These are phyloP conservation scores for Neoboletus magnificus DNA, from an alignment of 768 basidiomycete genomes.

Conservation along the genomic window DNA sequence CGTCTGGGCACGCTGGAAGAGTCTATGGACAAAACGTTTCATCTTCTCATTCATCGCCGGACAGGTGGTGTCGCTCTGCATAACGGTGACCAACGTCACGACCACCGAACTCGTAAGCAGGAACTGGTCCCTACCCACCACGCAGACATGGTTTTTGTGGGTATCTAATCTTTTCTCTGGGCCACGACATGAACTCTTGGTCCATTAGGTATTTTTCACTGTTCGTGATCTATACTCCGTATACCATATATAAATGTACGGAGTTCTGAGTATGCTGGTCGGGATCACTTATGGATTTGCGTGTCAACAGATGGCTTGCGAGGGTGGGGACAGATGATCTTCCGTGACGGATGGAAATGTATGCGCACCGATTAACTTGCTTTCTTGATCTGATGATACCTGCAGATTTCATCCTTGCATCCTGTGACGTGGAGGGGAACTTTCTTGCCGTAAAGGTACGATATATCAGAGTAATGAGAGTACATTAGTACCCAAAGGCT, in stretches of 20 bases:
- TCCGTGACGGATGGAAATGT: constrained; percentile 88
- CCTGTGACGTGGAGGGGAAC: constrained; percentile 85
- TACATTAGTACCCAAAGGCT: background rate
- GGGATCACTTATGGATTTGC: background rate
- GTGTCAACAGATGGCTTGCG: constrained; percentile 63
- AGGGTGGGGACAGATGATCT: constrained; percentile 75
- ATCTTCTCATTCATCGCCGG: constrained; percentile 68
- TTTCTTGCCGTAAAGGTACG: constrained; percentile 76
- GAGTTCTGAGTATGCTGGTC: background rate
- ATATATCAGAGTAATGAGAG: background rate
- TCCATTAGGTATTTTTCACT: constrained; percentile 68
- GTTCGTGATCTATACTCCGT: constrained; percentile 76
- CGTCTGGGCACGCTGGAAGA: constrained; percentile 58
- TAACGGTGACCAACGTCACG: constrained; percentile 85
- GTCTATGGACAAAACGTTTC: constrained; percentile 78
- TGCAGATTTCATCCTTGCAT: constrained; percentile 72
- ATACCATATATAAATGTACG: constrained; percentile 85
- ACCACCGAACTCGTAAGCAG: constrained; percentile 72
- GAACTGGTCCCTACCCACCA: constrained; percentile 73
- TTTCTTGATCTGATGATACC: constrained; percentile 3
- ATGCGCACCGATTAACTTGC: constrained; percentile 19
- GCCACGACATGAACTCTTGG: background rate
- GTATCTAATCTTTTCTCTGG: constrained; percentile 24
- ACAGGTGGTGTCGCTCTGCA: constrained; percentile 82
- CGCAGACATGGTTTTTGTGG: constrained; percentile 82